Base-by-base conservation (phyloP, 768 basidiomycete genomes). In the Suillus lakei region DNA sequence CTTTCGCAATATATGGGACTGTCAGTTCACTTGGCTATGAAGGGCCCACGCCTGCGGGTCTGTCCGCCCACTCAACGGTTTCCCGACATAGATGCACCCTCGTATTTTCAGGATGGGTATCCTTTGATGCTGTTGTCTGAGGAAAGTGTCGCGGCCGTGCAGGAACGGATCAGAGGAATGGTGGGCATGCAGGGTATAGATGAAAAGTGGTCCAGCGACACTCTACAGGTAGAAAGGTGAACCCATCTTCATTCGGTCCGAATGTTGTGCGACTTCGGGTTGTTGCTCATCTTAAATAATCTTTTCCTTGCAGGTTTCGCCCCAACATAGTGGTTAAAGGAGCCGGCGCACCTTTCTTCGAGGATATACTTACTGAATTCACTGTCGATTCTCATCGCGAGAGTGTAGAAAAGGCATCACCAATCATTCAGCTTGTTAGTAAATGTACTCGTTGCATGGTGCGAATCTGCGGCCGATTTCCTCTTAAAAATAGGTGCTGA, bases 401-500 rank as follows among this genome's bases (percentile, higher is more conserved):
- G 58, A 70, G 71, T 12, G 38, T 23, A 12, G 66, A 70, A 1
- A 64, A 50, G 30, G 66, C 68, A 44, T 56, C 67, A 36, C 68
- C 72, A 34, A 64, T 72, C 13, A 81, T 92, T 64, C 80, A 81
- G 21, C 78, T 93, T 4, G 91, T 94, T 28, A 87, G 86, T 13
- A 87, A 87, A 65, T 93, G 91, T 73, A 73, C 85, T 39, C 86
- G 92, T 59, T 94, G 92, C 76, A 75, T 91, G 81, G 92, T 92
- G 66, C 71, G 74, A 74, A 86, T 75, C 36, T 34, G 63, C 12
- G 13, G 16, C 48, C 39, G 41, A n/a, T 64, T 46, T 63, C 62
- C 7, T 34, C 39, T 61, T 68, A 55, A 61, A 63, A 56, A 46
- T 61, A 38, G 53, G 60, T 28, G 21, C 44, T 63, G 50, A 50